Evolutionary conservation across 75 land plant genomes (phyloP).

Genomic region (Picea glauca): DNA sequence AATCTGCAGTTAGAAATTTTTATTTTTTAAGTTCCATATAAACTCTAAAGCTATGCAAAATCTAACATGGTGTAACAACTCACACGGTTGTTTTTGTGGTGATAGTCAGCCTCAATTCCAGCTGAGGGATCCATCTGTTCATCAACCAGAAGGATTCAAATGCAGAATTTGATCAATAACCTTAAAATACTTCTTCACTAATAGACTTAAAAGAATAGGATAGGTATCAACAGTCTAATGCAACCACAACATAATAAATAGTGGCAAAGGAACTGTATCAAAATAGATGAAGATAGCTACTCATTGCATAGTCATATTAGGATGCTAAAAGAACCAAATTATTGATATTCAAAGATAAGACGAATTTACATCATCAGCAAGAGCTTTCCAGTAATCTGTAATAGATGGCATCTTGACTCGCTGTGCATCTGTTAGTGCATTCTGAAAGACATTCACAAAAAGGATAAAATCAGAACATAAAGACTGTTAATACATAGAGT

Average conservation of each 20-base stretch:
- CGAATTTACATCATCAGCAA: conserved; percentile 87
- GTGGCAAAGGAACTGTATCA: not conserved
- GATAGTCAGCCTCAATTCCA: conserved; percentile 96
- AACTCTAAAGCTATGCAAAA: not conserved
- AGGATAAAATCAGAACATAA: not conserved
- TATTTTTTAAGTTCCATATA: not conserved
- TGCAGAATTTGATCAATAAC: not conserved
- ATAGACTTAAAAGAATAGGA: not conserved
- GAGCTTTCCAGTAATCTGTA: conserved; percentile 83
- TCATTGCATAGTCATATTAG: conserved; percentile 1
- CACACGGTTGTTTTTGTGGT: conserved; percentile 88
- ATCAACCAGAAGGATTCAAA: not conserved
- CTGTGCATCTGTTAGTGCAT: conserved; percentile 86
- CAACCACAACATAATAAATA: not conserved
- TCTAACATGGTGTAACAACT: conserved; percentile 3
- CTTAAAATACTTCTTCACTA: not conserved
- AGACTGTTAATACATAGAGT: not conserved
- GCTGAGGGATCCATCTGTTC: conserved; percentile 87
- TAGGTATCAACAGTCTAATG: not conserved
- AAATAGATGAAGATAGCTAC: not conserved
- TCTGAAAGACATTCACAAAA: conserved; percentile 30
- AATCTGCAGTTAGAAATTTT: not conserved
- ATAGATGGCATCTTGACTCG: conserved; percentile 75
- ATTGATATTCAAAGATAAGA: not conserved
- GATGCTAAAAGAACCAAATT: not conserved